These are phyloP conservation scores for Marasmius tenuissimus DNA, from an alignment of 1,284 basidiomycete genomes.

Conservation along the genomic window DNA sequence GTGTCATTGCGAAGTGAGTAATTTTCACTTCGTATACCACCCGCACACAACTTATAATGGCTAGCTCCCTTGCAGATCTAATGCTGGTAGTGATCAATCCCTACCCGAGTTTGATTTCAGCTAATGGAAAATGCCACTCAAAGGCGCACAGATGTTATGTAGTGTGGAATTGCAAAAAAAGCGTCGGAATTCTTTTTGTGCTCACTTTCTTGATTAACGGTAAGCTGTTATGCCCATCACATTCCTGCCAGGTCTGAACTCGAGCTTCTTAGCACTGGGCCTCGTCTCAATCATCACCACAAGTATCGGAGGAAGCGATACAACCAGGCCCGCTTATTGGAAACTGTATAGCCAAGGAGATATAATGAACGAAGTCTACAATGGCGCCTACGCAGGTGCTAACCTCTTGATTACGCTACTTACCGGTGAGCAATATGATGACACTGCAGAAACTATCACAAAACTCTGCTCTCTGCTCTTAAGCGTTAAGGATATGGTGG, in stretches of 20 bases:
- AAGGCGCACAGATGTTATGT: not conserved
- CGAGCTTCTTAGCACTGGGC: not conserved
- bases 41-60: not conserved
- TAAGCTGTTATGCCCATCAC: not conserved
- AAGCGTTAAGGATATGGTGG: not conserved
- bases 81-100: not conserved
- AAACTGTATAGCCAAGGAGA: no score
- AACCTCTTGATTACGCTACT: not conserved
- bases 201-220: not conserved
- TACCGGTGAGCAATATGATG: not conserved
- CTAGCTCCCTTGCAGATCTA: not conserved
- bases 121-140: not conserved
- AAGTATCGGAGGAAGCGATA: not conserved
- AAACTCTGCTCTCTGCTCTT: no score
- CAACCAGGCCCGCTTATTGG: no score
- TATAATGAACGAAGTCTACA: not conserved
- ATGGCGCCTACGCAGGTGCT: not conserved
- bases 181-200: not conserved
- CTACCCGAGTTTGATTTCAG: not conserved
- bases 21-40: not conserved
- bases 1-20: not conserved
- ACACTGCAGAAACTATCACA: not conserved
- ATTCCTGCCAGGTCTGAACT: not conserved
- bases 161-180: not conserved
- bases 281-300: not conserved